Base-by-base conservation (phyloP, 2,329 filamentous ascomycete species). In the Aspergillus proliferans region DNA sequence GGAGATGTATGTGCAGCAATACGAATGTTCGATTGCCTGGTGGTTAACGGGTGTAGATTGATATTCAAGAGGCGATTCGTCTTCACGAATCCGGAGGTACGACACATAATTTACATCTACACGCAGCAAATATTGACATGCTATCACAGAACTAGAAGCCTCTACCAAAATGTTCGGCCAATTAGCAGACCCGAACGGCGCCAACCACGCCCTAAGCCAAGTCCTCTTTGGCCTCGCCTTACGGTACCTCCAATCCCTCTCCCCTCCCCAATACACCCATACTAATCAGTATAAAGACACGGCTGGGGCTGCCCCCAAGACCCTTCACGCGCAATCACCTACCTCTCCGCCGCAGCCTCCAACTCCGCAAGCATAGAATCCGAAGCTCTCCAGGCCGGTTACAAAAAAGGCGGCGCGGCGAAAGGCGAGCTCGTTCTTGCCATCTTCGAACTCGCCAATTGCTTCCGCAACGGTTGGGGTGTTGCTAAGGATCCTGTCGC, bases 391-490 rank as follows among this genome's bases (percentile, higher is more conserved):
- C 78, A 86, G 58, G 87, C 91, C 7, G 93, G 92, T 14, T 82
- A 94, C 70, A 93, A 89, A 71, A 95, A 93, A 71, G 93, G 93
- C 46, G 93, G 93, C 52, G 86, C 88, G 12, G 92, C 92, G 41
- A 98, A 97, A 73, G 93, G 93, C 51, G 93, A 98, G 76, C 80
- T 98, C 47, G 88, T 97, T 15, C 82, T 98, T 52, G 92, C 93
- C 52, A 97, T 98, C 56, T 97, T 93, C 63, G 93, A 98, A 75
- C 75, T 98, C 62, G 74, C 71, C 15, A 76, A 76, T 56, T 75
- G 80, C 72, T 97, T 96, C 76, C 84, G 93, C 52, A 83, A 97
- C 68, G 93, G 90, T 47, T 97, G 92, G 92, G 93, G 93, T 44
- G 86, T 95, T 45, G 78, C 82, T 54, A 87, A 87, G 65, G 93